These are phyloP conservation scores for Talaromyces sp. DNA, from an alignment of 2,329 filamentous ascomycete genomes.

Conservation along the genomic window DNA sequence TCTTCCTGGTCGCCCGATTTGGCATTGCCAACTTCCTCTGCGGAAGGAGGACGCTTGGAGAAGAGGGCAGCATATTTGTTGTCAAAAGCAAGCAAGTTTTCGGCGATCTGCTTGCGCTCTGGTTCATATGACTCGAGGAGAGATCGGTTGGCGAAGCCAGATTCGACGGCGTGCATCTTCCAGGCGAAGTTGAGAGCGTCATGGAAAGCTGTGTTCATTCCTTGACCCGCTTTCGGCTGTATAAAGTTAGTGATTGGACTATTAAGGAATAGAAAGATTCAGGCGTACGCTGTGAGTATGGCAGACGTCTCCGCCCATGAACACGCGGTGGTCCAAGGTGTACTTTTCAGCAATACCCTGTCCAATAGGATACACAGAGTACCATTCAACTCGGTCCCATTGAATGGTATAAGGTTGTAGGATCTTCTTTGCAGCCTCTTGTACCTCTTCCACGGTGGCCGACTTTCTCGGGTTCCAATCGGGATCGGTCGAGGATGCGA, in stretches of 20 bases:
- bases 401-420: constrained; percentile 60
- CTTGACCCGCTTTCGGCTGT: constrained; percentile 62
- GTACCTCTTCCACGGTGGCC: constrained; percentile 59
- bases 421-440: constrained; percentile 58
- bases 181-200: constrained; percentile 84
- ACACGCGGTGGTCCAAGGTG: constrained; percentile 63
- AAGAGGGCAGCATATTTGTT: constrained; percentile 88
- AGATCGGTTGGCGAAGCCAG: constrained; percentile 71
- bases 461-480: constrained; percentile 63
- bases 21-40: constrained; percentile 69
- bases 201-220: constrained; percentile 62
- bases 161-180: constrained; percentile 92
- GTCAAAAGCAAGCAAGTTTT: constrained; percentile 82
- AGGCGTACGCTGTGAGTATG: constrained; percentile 60
- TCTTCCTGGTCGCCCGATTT: constrained; percentile 42
- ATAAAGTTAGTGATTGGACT: constrained; percentile 24
- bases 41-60: constrained; percentile 71
- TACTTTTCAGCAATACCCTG: constrained; percentile 66
- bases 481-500: constrained; percentile 61
- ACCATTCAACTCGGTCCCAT: constrained; percentile 66
- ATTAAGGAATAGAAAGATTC: too few relatives aligned
- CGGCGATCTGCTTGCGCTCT: constrained; percentile 80
- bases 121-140: constrained; percentile 81
- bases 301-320: constrained; percentile 65
- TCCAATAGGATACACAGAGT: constrained; percentile 64